phyloP scores from a whole-genome alignment of 1,284 basidiomycete species.

The Thelephora terrestris region DNA sequence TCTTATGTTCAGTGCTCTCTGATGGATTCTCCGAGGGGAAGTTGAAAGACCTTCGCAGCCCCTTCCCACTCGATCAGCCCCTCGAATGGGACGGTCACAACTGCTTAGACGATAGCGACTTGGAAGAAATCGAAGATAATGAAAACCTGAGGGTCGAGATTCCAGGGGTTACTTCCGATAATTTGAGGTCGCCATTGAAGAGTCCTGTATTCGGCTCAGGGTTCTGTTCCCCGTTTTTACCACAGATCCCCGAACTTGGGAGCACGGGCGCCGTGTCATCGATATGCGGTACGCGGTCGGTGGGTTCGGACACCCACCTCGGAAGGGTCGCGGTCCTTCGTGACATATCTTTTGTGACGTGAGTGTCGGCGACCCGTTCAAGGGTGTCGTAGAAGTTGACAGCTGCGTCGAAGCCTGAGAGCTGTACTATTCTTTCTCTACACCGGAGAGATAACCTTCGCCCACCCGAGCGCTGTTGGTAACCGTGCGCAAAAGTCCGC shows the following conservation, averaged over 20 bases:
- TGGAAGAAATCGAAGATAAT: not conserved
- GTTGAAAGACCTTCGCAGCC: not conserved
- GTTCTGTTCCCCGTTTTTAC: not conserved
- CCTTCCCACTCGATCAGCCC: too few relatives aligned
- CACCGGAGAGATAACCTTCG: conserved; percentile 12
- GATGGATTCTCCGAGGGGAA: not conserved
- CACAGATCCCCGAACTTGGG: too few relatives aligned
- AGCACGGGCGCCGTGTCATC: too few relatives aligned
- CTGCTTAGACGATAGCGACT: not conserved
- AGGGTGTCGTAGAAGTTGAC: not conserved
- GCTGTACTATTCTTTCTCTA: conserved; percentile 16
- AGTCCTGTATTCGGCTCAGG: not conserved
- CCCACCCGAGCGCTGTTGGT: not conserved
- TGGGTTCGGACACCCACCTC: not conserved
- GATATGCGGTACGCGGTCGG: too few relatives aligned
- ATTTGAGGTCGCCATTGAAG: too few relatives aligned
- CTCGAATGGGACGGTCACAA: not conserved
- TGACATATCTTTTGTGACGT: not conserved
- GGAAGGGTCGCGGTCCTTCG: not conserved
- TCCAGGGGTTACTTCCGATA: too few relatives aligned
- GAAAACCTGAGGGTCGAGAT: too few relatives aligned
- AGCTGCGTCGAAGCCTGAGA: conserved; percentile 10
- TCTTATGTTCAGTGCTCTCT: not conserved
- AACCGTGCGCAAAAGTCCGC: conserved; percentile 8
- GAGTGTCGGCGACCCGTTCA: not conserved